Evolutionary conservation across 169 alveolate species (phyloP).

Genomic region (Plasmodium knowlesi): DNA sequence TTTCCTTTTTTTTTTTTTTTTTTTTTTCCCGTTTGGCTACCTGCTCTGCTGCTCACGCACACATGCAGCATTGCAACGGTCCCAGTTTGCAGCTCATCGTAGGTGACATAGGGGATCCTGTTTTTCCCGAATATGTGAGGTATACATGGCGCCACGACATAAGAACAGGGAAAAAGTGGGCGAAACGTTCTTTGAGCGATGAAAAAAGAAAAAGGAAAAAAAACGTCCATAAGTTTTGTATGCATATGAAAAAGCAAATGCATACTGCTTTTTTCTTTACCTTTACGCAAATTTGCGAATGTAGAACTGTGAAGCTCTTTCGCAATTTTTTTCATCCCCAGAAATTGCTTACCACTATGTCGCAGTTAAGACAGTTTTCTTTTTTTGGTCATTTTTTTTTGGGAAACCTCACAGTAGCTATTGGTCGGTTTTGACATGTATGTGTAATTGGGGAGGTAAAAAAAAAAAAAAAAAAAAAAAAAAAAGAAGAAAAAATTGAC

Average conservation of each 20-base stretch:
- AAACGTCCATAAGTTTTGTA: neutral
- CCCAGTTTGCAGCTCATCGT: neutral
- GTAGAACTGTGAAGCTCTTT: neutral
- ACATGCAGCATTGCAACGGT: neutral
- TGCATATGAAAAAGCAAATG: neutral
- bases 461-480: constrained; percentile 17
- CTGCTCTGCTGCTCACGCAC: neutral
- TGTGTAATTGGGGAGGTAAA: neutral
- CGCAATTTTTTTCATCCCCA: neutral
- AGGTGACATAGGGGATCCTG: neutral
- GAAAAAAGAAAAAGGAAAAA: neutral
- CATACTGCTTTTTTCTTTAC: neutral
- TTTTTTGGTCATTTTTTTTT: neutral
- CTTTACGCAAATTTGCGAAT: neutral
- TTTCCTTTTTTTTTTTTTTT: neutral
- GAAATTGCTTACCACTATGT: neutral
- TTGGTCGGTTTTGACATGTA: neutral
- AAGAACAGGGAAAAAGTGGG: neutral
- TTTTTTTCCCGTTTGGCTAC: neutral
- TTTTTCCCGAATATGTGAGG: neutral
- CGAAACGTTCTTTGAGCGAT: neutral
- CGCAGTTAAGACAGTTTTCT: neutral
- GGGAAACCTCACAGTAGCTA: neutral
- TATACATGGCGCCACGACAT: neutral
- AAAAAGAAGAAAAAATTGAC: neutral